Percentiles rank a stretch among this genome's conserved stretches.
phyloP scores from a whole-genome alignment of 176 grass and related monocot genomes.

The Triticum dicoccoides region DNA sequence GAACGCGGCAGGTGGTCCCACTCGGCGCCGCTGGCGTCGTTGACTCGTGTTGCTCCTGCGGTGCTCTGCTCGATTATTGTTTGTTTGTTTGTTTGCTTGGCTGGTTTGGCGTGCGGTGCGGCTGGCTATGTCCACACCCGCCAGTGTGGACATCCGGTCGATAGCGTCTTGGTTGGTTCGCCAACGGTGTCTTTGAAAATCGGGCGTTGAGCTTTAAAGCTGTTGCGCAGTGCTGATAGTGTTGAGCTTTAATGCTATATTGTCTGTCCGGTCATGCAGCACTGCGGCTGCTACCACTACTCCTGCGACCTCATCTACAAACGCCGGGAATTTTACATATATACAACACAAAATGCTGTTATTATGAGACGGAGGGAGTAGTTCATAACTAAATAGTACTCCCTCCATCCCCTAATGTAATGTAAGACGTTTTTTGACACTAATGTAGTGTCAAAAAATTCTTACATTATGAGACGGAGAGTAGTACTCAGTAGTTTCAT shows the following conservation, averaged over 20 bases:
- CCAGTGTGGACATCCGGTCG: background rate
- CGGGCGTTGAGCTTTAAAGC: background rate
- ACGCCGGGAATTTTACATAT: too few species aligned
- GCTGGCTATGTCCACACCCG: background rate
- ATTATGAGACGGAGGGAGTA: too few species aligned
- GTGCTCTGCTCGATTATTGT: background rate
- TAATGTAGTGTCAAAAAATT: too few species aligned
- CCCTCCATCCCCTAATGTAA: too few species aligned
- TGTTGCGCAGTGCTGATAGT: background rate
- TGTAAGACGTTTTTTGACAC: too few species aligned
- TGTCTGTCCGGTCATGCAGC: background rate
- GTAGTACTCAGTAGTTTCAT: too few species aligned
- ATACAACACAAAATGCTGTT: too few species aligned
- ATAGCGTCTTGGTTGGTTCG: slow-evolving; percentile 17
- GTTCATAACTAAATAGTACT: too few species aligned
- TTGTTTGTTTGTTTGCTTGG: background rate
- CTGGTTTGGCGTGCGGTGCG: background rate
- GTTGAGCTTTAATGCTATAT: background rate
- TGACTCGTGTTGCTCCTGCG: slow-evolving; percentile 18
- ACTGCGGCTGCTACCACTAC: background rate
- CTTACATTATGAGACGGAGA: too few species aligned
- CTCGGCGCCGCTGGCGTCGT: background rate
- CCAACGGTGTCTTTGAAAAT: background rate
- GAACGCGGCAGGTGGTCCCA: slow-evolving; percentile 17
- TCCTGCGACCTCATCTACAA: too few species aligned